Evolutionary conservation across 2,329 filamentous ascomycete species (phyloP), one percentile per base, ranked within the genome.

Genomic region (Diaporthe batatas): DNA sequence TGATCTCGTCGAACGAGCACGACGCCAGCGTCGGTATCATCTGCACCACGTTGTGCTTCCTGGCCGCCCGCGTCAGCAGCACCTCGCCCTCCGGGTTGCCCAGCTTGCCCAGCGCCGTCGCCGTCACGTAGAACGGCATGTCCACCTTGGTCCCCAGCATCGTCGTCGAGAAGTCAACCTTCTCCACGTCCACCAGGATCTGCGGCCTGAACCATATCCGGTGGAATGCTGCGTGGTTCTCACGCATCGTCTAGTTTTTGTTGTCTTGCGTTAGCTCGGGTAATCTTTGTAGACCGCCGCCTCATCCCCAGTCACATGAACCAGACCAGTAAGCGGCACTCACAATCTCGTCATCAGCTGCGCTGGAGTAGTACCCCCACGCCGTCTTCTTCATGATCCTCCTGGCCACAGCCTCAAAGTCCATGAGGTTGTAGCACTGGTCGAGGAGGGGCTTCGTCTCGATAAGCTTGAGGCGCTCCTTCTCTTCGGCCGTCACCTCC

Each of bases 1-100:
- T 87, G 73, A 99, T 98, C 84, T 99, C 96, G 84, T 99, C 96
- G 79, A 99, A 98, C 1, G 95, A 96, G 86, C 96, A 98, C 2
- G 95, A 98, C 2, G 96, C 96, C 8, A 99, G 88, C 3, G 96
- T 99, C 2, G 96, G 96, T 75, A 99, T 98, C 96, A 99, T 99
- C 84, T 99, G 96, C 75, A 98, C 90, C 68, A 98, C 92, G 80
- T 95, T 91, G 87, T 98, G 96, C 80, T 93, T 94, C 80, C 89
- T 88, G 2, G 96, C 92, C 21, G 94, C 95, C 72, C 91, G 89
- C 0, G 96, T 98, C 72, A 99, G 89, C 12, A 98, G 87, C 6
- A 98, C 95, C 83, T 99, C 96, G 77, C 96, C 96, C 82, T 98
- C 96, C 0, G 93, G 93, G 81, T 99, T 89, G 73, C 96, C 96